Percentiles rank a stretch among this genome's conserved stretches.
Conservation (phyloP, 2,329 filamentous ascomycete genomes). For the Diplodia mutila region DNA sequence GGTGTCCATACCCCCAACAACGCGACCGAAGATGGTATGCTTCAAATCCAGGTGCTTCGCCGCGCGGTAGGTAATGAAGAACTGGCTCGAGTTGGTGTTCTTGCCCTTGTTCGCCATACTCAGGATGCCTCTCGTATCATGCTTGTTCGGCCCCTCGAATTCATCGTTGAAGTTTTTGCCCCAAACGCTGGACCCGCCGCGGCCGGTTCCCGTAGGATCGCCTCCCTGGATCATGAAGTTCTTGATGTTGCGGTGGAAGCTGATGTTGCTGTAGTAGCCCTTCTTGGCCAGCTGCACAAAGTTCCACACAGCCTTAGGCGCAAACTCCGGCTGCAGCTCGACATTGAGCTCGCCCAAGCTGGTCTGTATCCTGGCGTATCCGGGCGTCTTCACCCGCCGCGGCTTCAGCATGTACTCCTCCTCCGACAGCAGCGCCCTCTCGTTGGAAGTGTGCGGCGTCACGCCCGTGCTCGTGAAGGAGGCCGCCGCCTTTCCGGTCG, state of each 20-base stretch:
- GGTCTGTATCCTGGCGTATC: conserved; percentile 88
- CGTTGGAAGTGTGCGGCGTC: conserved; percentile 86
- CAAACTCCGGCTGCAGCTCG: conserved; percentile 87
- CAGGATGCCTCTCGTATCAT: conserved; percentile 76
- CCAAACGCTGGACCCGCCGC: conserved; percentile 91
- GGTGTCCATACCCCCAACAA: conserved; percentile 75
- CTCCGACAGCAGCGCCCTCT: conserved; percentile 83
- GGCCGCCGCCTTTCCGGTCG: conserved; percentile 86
- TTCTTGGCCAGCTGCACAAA: conserved; percentile 86
- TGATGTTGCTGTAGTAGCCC: conserved; percentile 83
- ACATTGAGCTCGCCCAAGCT: conserved; percentile 83
- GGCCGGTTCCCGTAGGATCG: conserved; percentile 88
- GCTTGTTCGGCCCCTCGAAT: conserved; percentile 85
- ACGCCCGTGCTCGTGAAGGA: conserved; percentile 95
- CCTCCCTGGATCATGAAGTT: conserved; percentile 99
- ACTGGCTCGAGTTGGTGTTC: conserved; percentile 94
- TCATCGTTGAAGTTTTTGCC: conserved; percentile 94
- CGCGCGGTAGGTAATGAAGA: conserved; percentile 88
- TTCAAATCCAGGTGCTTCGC: conserved; percentile 88
- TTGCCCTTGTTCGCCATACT: conserved; percentile 99
- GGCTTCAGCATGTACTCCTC: conserved; percentile 97
- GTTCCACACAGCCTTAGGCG: conserved; percentile 95
- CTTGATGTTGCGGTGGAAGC: conserved; percentile 91
- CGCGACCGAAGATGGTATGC: conserved; percentile 92
- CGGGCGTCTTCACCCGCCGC: conserved; percentile 83